Evolutionary conservation across 2,329 filamentous ascomycete species (phyloP).

Genomic region (Aschersonia sp.): DNA sequence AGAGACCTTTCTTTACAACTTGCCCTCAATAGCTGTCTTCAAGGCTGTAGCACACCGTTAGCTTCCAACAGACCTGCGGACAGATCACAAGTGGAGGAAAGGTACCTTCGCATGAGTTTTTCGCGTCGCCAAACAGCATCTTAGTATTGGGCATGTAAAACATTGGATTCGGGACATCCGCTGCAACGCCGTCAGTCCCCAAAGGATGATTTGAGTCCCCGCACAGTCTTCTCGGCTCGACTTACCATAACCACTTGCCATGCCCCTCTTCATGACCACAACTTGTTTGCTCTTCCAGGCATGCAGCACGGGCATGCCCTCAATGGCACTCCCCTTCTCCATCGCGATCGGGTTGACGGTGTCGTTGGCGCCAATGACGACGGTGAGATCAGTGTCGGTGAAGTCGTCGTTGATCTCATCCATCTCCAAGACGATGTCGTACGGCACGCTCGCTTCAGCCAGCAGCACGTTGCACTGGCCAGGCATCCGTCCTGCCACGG

Average conservation of each 20-base stretch:
- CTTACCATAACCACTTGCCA: conserved; percentile 76
- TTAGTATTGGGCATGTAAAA: conserved; percentile 81
- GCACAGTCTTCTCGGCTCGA: conserved; percentile 3
- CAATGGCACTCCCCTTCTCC: conserved; percentile 70
- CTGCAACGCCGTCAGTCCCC: conserved; percentile 23
- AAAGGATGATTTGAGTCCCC: neutral
- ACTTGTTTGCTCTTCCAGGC: conserved; percentile 93
- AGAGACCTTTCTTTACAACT: conserved; percentile 3
- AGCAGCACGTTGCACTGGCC: conserved; percentile 86
- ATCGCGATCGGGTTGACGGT: conserved; percentile 85
- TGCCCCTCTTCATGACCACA: conserved; percentile 82
- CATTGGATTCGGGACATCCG: conserved; percentile 87
- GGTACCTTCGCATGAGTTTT: conserved; percentile 63
- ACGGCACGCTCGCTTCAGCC: conserved; percentile 76
- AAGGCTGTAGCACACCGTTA: conserved; percentile 3
- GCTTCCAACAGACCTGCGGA: neutral
- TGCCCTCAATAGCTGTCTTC: conserved; percentile 8
- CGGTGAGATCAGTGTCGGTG: conserved; percentile 66
- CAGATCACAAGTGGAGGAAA: conserved; percentile 11
- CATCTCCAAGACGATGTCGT: conserved; percentile 90
- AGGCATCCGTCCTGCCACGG: conserved; percentile 83
- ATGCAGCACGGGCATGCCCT: conserved; percentile 84
- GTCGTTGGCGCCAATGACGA: conserved; percentile 86
- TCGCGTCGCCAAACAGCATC: conserved; percentile 89
- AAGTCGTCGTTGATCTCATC: conserved; percentile 95